Base-by-base conservation (phyloP, 176 grass and related monocot species). In the Oryza officinalis region DNA sequence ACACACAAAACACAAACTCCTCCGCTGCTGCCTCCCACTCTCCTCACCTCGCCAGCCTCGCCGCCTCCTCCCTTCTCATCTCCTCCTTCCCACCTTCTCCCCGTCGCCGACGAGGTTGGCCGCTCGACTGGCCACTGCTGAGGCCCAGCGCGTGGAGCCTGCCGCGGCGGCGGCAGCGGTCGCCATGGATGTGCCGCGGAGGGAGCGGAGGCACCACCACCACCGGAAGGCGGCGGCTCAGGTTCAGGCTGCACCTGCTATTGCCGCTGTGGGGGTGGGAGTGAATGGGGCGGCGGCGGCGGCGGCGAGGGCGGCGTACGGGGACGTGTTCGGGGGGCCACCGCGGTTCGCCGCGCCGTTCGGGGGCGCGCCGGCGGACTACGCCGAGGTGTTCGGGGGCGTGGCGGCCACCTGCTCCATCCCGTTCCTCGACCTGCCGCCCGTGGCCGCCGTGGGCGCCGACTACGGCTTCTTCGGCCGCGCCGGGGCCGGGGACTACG, bases 371-470 rank as follows among this genome's bases (percentile, higher is more conserved):
- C 72, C 83, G 46, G 80, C 74, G 32, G 94, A 94, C 86, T 97
- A 97, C 83, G 76, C 88, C 31, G 92, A 94, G 86, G 83, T 97
- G 49, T 94, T 97, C 72, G 90, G 91, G 13, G 92, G 89, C 78
- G 84, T 84, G 49, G 79, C 89, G 8, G 71, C 73, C 15, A 79
- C 95, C 10, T 93, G 93, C 87, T 88, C 92, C 88, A 98, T 98
- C 63, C 96, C 96, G 33, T 93, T 86, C 80, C 96, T 98, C 71
- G 89, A 98, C 80, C 89, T 98, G 45, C 90, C 90, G 22, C 84
- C 80, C 25, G 63, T 76, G 26, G 45, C 75, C 15, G 77, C 59
- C 60, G 77, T 0, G n/a, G 87, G 47, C 0, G 67, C 12, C 22
- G 74, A 22, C 22, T 72, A 28, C 3, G 85, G 76, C 3, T 80